These are phyloP conservation scores for Aspergillus sp. DNA, from an alignment of 2,329 filamentous ascomycete genomes.

Conservation along the genomic window DNA sequence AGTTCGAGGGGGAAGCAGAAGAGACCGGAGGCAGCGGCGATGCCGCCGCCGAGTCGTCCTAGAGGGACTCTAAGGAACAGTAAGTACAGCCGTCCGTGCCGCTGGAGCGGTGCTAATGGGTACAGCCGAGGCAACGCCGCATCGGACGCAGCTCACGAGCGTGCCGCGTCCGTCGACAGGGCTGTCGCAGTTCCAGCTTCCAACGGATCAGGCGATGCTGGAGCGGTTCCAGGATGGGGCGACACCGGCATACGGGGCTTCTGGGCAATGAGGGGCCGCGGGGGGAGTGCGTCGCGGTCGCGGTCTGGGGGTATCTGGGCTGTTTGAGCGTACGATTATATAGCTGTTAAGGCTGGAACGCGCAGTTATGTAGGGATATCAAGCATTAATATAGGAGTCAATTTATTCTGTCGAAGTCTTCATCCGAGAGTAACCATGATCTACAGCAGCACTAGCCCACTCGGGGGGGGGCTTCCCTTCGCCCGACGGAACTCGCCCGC, in stretches of 20 bases:
- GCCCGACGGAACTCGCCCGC: too few relatives aligned
- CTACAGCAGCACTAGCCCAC: too few relatives aligned
- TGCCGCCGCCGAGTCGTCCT: constrained; percentile 23
- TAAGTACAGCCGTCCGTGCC: constrained; percentile 4
- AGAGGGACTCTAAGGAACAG: constrained; percentile 12
- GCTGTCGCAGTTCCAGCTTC: constrained; percentile 15
- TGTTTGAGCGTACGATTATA: too few relatives aligned
- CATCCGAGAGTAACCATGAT: too few relatives aligned
- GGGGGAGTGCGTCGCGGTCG: not conserved
- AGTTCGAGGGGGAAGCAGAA: constrained; percentile 23
- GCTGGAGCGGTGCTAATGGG: constrained; percentile 5
- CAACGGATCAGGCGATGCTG: constrained; percentile 14
- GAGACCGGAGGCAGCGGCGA: constrained; percentile 12
- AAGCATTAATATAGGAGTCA: too few relatives aligned
- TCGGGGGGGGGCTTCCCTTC: too few relatives aligned
- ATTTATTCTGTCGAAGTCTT: too few relatives aligned
- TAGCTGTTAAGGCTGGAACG: too few relatives aligned
- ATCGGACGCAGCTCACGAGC: constrained; percentile 19
- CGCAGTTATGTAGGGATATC: too few relatives aligned
- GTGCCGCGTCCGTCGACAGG: constrained; percentile 12
- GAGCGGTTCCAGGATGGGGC: constrained; percentile 16
- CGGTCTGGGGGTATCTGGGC: not conserved
- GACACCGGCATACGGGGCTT: not conserved
- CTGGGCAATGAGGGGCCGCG: not conserved
- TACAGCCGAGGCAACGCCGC: constrained; percentile 9